Percentiles rank a stretch among this genome's conserved stretches.
Evolutionary conservation across 306 rosid genomes (phyloP).

Genomic region (Benincasa hispida): DNA sequence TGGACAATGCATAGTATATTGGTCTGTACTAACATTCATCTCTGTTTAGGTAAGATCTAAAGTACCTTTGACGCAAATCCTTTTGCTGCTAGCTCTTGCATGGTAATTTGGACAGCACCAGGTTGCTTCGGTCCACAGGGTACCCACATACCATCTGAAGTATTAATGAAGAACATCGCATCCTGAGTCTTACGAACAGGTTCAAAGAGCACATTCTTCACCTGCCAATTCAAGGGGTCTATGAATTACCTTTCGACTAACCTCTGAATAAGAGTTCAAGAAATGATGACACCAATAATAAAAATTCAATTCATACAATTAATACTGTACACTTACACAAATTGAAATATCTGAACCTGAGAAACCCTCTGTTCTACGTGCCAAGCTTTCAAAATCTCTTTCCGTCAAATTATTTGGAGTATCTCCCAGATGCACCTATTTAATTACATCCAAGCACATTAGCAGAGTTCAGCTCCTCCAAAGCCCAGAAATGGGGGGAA

Average conservation of each 20-base stretch:
- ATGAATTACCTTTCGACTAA: not conserved
- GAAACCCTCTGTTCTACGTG: constrained; percentile 66
- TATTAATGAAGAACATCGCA: constrained; percentile 70
- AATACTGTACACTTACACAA: constrained; percentile 54
- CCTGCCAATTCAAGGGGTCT: constrained; percentile 27
- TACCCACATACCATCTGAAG: constrained; percentile 49
- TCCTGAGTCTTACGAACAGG: constrained; percentile 98
- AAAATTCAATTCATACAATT: not conserved
- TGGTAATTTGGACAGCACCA: constrained; percentile 48
- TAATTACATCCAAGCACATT: constrained; percentile 11
- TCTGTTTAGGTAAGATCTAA: not conserved
- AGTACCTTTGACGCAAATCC: constrained; percentile 81
- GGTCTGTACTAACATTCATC: not conserved
- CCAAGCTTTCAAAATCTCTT: constrained; percentile 72
- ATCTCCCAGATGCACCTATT: constrained; percentile 94
- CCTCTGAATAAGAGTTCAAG: not conserved
- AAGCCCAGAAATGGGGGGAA: too few species aligned
- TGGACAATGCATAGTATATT: not conserved
- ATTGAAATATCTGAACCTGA: constrained; percentile 91
- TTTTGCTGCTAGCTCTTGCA: constrained; percentile 71
- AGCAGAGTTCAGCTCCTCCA: not conserved
- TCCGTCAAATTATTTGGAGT: constrained; percentile 83
- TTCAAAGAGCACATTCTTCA: constrained; percentile 89
- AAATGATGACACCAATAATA: not conserved
- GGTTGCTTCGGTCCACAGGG: constrained; percentile 87